phyloP scores from a whole-genome alignment of 2,329 filamentous ascomycete genomes.

The Celoporthe dispersa region DNA sequence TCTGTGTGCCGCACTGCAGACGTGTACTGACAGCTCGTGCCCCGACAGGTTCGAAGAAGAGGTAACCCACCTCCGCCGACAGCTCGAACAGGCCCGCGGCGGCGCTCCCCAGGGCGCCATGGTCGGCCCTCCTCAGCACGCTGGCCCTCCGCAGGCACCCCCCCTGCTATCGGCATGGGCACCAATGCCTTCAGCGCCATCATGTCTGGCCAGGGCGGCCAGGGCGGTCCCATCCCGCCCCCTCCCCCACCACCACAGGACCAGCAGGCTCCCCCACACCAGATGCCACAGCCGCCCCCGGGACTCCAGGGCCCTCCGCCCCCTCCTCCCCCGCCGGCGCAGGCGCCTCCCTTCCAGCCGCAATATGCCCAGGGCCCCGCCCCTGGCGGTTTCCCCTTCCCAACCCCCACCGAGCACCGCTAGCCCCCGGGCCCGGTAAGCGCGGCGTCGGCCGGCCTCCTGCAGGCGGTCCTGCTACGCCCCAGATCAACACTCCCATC shows the following conservation, averaged over 20 bases:
- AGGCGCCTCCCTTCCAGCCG: slow-evolving; percentile 74
- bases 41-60: slow-evolving; percentile 85
- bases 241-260: slow-evolving; percentile 66
- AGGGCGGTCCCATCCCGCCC: slow-evolving; percentile 83
- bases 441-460: slow-evolving; percentile 70
- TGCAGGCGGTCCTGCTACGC: slow-evolving; percentile 76
- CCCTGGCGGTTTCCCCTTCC: slow-evolving; percentile 74
- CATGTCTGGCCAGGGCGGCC: slow-evolving; percentile 85
- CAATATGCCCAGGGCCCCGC: slow-evolving; percentile 64
- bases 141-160: slow-evolving; percentile 83
- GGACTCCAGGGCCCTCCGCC: slow-evolving; percentile 63
- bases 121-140: slow-evolving; percentile 73
- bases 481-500: slow-evolving; percentile 86
- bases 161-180: slow-evolving; percentile 86
- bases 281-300: slow-evolving; percentile 77
- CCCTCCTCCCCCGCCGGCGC: slow-evolving; percentile 63
- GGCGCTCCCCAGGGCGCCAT: slow-evolving; percentile 62
- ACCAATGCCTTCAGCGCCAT: slow-evolving; percentile 94
- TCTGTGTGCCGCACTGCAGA: too few relatives aligned
- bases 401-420: slow-evolving; percentile 84
- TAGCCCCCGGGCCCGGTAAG: slow-evolving; percentile 83
- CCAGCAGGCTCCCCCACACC: slow-evolving; percentile 57
- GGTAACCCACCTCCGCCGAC: slow-evolving; percentile 80
- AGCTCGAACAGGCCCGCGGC: slow-evolving; percentile 78
- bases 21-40: slow-evolving; percentile 22